Evolutionary conservation across 345 rosid species (phyloP).

Genomic region (Eucalyptus melliodora): DNA sequence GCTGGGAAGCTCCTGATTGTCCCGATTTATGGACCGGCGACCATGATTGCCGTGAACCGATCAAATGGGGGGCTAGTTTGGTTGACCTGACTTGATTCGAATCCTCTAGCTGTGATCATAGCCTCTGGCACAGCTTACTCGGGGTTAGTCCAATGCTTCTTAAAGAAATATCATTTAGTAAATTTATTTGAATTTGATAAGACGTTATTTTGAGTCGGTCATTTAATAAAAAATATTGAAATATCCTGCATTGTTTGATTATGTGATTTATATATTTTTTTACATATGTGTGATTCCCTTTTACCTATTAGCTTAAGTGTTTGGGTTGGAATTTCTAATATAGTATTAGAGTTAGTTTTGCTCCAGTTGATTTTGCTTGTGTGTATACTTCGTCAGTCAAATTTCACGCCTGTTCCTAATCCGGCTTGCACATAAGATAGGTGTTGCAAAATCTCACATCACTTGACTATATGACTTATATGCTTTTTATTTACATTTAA

Average conservation of each 20-base stretch:
- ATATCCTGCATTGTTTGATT: not conserved
- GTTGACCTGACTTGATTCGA: constrained; percentile 16
- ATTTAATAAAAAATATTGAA: too few relatives aligned
- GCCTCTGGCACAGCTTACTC: constrained; percentile 19
- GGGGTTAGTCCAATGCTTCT: constrained; percentile 6
- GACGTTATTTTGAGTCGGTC: not conserved
- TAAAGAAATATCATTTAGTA: not conserved
- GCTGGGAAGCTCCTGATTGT: constrained; percentile 11
- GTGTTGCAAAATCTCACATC: not conserved
- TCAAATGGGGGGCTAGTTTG: constrained; percentile 18
- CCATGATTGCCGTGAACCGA: constrained; percentile 18
- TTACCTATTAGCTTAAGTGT: too few relatives aligned
- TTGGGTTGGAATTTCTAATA: not conserved
- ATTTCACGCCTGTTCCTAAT: too few relatives aligned
- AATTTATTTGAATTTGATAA: not conserved
- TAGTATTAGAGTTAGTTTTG: accelerated
- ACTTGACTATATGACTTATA: too few relatives aligned
- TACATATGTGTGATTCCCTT: not conserved
- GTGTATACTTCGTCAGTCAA: accelerated
- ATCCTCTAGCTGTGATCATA: constrained; percentile 14
- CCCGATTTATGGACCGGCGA: constrained; percentile 24
- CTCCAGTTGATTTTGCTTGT: not conserved
- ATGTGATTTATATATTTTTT: not conserved
- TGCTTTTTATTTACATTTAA: too few relatives aligned
- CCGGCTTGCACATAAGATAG: not conserved